These are phyloP conservation scores for Phytophthora kernoviae DNA, from an alignment of 352 stramenopile genomes.

Conservation along the genomic window DNA sequence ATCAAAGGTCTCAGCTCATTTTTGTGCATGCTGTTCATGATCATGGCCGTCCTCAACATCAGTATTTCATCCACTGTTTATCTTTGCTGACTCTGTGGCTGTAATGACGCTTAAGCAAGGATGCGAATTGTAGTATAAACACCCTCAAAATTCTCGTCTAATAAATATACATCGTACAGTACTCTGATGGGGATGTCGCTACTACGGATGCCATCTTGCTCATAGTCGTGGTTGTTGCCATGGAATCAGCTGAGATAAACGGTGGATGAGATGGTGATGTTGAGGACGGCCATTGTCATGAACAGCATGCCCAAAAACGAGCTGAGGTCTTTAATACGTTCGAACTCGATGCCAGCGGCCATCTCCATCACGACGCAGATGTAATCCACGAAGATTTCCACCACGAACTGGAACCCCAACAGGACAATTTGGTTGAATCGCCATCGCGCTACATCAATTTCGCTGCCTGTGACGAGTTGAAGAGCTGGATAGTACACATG, in stretches of 20 bases:
- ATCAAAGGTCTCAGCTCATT: conserved; percentile 17
- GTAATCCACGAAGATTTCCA: conserved; percentile 37
- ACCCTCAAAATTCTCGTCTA: no score
- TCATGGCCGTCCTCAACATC: conserved; percentile 24
- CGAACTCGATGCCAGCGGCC: conserved; percentile 28
- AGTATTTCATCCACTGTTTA: conserved; percentile 28
- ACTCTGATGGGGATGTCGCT: neutral
- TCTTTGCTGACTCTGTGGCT: neutral
- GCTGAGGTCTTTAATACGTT: conserved; percentile 24
- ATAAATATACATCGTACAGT: no score
- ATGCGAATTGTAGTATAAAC: no score
- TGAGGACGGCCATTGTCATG: conserved; percentile 33
- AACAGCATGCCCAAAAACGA: conserved; percentile 32
- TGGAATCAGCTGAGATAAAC: conserved; percentile 27
- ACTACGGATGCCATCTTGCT: neutral
- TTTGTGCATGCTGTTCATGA: conserved; percentile 18
- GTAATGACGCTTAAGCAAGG: no score
- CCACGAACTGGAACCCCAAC: conserved; percentile 25
- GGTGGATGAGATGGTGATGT: conserved; percentile 35
- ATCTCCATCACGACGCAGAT: conserved; percentile 37
- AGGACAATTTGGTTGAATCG: conserved; percentile 21
- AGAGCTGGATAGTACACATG: conserved; percentile 36
- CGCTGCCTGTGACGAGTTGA: conserved; percentile 1
- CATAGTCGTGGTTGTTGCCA: neutral
- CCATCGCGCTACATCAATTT: conserved; percentile 4